Conservation (phyloP, 345 rosid species). For the Barbarea vulgaris region DNA sequence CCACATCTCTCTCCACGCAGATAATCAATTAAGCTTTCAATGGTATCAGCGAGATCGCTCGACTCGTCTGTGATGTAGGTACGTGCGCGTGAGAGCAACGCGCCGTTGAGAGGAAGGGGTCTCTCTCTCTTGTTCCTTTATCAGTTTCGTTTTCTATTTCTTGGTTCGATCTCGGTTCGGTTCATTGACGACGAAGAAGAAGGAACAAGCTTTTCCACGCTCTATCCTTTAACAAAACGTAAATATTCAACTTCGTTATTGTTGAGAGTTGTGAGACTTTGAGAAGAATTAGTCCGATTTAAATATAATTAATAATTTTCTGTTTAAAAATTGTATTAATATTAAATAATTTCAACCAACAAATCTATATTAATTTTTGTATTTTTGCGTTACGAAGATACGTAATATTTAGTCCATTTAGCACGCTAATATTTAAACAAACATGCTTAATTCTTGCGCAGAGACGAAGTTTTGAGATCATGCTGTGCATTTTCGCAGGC, state of each 20-base stretch:
- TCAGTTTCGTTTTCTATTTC: background rate
- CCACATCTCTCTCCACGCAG: constrained; percentile 65
- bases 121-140: constrained; percentile 9
- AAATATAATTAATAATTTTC: background rate
- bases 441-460: constrained; percentile 18
- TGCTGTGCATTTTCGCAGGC: constrained; percentile 18
- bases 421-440: background rate
- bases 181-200: constrained; percentile 19
- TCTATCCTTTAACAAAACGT: constrained; percentile 2
- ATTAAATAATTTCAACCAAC: constrained; percentile 9
- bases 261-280: background rate
- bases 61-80: background rate
- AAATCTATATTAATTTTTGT: background rate
- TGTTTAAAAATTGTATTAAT: background rate
- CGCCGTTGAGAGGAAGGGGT: constrained; percentile 26
- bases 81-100: constrained; percentile 33
- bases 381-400: background rate
- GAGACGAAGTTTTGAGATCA: constrained; percentile 30
- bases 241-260: constrained; percentile 21
- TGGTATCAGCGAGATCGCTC: constrained; percentile 26
- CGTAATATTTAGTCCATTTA: background rate
- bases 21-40: constrained; percentile 2
- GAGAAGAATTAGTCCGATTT: constrained; percentile 27
- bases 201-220: constrained; percentile 9
- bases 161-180: constrained; percentile 26